phyloP scores from a whole-genome alignment of 2,329 filamentous ascomycete species.

The Capronia americana region DNA sequence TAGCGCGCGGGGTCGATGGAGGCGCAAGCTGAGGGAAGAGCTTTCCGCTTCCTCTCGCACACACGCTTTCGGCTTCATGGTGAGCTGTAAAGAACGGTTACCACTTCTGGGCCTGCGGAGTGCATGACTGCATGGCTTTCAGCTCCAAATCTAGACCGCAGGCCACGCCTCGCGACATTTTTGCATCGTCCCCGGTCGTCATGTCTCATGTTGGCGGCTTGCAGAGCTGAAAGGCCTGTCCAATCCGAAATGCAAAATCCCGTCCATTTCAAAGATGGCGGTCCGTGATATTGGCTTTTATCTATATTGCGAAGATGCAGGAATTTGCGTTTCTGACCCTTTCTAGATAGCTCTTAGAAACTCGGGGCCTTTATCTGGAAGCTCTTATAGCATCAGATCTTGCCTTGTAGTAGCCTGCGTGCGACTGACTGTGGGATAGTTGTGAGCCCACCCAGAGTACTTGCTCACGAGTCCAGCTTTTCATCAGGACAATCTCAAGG shows the following conservation, averaged over 20 bases:
- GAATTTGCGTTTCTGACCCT: neutral
- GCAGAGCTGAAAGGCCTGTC: neutral
- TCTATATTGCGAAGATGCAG: neutral
- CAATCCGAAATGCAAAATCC: neutral
- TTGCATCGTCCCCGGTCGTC: neutral
- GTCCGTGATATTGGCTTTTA: neutral
- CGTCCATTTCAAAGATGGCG: neutral
- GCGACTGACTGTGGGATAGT: neutral
- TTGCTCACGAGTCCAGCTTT: neutral
- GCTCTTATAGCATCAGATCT: neutral
- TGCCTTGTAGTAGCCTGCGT: neutral
- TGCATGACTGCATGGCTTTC: neutral
- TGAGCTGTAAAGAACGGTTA: neutral
- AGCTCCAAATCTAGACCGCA: too few species aligned
- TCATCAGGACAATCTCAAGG: neutral
- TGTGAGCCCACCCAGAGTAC: neutral
- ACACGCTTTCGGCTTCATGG: neutral
- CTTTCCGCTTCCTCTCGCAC: neutral
- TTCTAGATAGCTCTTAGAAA: neutral
- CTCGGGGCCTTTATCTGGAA: neutral
- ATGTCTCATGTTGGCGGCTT: neutral
- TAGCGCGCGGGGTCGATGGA: neutral
- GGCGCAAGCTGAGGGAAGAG: neutral
- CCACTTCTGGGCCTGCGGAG: neutral
- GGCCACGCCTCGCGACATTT: neutral